Percentiles rank a stretch among this genome's conserved stretches.
Evolutionary conservation across 352 stramenopile genomes (phyloP).

Genomic region (Pythium phragmitis): DNA sequence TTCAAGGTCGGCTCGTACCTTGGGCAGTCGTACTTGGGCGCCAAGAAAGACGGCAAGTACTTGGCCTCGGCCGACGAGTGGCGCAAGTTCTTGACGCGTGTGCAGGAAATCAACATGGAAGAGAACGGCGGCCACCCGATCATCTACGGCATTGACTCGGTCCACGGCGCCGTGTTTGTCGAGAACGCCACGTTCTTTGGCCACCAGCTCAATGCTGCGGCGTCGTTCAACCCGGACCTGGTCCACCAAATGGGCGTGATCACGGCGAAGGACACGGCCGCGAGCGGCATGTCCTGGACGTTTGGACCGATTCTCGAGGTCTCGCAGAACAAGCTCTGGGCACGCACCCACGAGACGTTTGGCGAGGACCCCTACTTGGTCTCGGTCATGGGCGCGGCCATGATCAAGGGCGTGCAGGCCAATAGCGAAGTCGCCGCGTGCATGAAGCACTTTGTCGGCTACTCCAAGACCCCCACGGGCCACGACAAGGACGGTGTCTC

Average conservation of each 20-base stretch:
- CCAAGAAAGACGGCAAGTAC: slow-evolving; percentile 28
- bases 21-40: slow-evolving; percentile 40
- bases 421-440: slow-evolving; percentile 42
- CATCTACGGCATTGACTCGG: slow-evolving; percentile 73
- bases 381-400: slow-evolving; percentile 39
- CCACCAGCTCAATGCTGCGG: slow-evolving; percentile 74
- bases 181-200: slow-evolving; percentile 60
- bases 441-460: slow-evolving; percentile 86
- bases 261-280: slow-evolving; percentile 56
- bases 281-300: slow-evolving; percentile 70
- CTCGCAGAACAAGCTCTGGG: slow-evolving; percentile 60
- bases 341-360: slow-evolving; percentile 83
- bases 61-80: slow-evolving; percentile 53
- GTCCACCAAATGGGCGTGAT: slow-evolving; percentile 47
- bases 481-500: slow-evolving; percentile 82
- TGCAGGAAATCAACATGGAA: slow-evolving; percentile 51
- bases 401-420: slow-evolving; percentile 49
- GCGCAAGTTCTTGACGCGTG: slow-evolving; percentile 42
- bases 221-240: slow-evolving; percentile 66
- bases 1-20: slow-evolving; percentile 69
- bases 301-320: slow-evolving; percentile 81
- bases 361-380: slow-evolving; percentile 74
- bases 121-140: slow-evolving; percentile 44
- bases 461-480: slow-evolving; percentile 80
- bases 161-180: slow-evolving; percentile 74